Evolutionary conservation across 306 rosid genomes (phyloP), one percentile per base, ranked within the genome.

Genomic region (Prunus kanzakura): DNA sequence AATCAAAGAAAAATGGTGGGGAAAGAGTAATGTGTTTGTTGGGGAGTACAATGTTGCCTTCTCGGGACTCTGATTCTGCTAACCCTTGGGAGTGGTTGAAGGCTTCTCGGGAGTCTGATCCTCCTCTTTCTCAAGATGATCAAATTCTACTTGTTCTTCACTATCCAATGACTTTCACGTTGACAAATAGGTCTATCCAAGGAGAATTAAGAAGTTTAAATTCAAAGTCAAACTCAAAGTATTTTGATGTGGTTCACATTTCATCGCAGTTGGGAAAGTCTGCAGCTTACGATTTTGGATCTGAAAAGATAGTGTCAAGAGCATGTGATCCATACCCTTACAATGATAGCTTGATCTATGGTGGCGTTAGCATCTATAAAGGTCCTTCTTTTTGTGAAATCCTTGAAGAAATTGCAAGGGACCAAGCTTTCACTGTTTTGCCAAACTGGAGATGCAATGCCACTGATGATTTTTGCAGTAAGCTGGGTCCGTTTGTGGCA

Each of bases 21-120:
- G 96, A 92, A 69, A 90, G 92, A 84, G 96, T 88, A 51, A 67
- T 92, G 88, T 92, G 98, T 80, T 90, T 94, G 85, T 76, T 95
- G 83, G 98, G 98, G 72, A 79, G 71, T 65, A 80, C 97, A 25
- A 83, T 87, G 89, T 82, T 95, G 75, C 98, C 98, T 0, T 80
- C 91, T 71, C 90, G 97, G 72, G 97, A 95, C 67, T 38, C 90
- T 0, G 71, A 81, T 54, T 62, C 88, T 58, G 71, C 81, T 19
- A 80, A 89, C 65, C 97, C 97, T 0, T 90, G 97, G 97, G 80
- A 79, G 77, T 89, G 97, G 98, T 82, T 84, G 80, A 86, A 87
- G 66, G 82, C 58, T 35, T 35, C 41, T 35, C 41, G 41, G 41
- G 41, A 35, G 41, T 35, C 41, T 6, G 41, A 35, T 35, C 41